phyloP scores from a whole-genome alignment of 495 filamentous ascomycete species.

The Hypoxylon perforatum region DNA sequence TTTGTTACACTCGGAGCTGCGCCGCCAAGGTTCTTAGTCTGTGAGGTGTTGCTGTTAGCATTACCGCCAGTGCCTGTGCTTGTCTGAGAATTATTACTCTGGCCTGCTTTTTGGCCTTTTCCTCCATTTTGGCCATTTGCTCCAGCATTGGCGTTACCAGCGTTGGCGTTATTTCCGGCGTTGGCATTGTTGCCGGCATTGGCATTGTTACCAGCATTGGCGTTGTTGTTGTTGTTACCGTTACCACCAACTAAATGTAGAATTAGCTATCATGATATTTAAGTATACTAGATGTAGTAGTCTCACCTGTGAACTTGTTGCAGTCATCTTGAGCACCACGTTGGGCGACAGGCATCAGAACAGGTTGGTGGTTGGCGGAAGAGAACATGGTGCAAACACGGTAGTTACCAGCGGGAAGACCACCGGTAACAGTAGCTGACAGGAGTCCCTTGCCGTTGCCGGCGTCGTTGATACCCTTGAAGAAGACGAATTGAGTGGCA shows the following conservation, averaged over 20 bases:
- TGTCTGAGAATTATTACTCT: slow-evolving; percentile 38
- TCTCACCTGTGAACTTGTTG: slow-evolving; percentile 66
- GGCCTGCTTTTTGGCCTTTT: slow-evolving; percentile 13
- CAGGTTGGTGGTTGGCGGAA: slow-evolving; percentile 80
- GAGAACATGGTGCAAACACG: slow-evolving; percentile 77
- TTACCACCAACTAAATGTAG: slow-evolving; percentile 41
- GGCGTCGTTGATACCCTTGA: slow-evolving; percentile 81
- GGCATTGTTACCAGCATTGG: slow-evolving; percentile 37
- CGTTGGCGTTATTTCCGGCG: slow-evolving; percentile 15
- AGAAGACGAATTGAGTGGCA: slow-evolving; percentile 72
- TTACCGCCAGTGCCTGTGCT: slow-evolving; percentile 27
- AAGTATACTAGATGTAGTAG: slow-evolving; percentile 21
- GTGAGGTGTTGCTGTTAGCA: slow-evolving; percentile 39
- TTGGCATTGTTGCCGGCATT: slow-evolving; percentile 31
- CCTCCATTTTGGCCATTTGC: slow-evolving; percentile 21
- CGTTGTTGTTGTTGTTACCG: slow-evolving; percentile 34
- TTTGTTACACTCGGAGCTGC: slow-evolving; percentile 48
- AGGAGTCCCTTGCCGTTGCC: slow-evolving; percentile 73
- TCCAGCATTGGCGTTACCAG: not conserved
- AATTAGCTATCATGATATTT: slow-evolving; percentile 6
- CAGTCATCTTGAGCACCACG: slow-evolving; percentile 81
- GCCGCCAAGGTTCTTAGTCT: slow-evolving; percentile 51
- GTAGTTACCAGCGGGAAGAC: slow-evolving; percentile 74
- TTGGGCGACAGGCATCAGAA: slow-evolving; percentile 81
- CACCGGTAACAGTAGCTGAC: slow-evolving; percentile 65